These are phyloP conservation scores for Metschnikowia anglica DNA, from an alignment of 805 yeast genomes.

Conservation along the genomic window DNA sequence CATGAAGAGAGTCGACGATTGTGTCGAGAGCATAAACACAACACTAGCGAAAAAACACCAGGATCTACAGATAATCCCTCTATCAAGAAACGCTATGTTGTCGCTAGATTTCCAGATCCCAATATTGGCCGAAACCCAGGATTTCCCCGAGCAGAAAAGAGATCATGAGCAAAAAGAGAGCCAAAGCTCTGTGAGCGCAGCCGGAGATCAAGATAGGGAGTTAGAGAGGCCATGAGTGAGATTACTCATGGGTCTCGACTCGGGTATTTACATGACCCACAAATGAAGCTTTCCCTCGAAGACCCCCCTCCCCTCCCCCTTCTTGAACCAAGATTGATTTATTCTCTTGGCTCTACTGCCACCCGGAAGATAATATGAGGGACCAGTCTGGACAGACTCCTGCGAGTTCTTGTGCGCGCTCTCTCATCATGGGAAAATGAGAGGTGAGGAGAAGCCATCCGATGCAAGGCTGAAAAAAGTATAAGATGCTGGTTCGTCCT, in stretches of 20 bases:
- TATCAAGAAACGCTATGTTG: conserved; percentile 52
- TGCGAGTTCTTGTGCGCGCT: too few species aligned
- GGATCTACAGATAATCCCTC: conserved; percentile 42
- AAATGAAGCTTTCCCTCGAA: too few species aligned
- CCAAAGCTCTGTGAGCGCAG: background rate
- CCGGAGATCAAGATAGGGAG: background rate
- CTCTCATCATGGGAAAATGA: too few species aligned
- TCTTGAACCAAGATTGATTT: too few species aligned
- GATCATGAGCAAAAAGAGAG: background rate
- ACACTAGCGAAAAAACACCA: conserved; percentile 26
- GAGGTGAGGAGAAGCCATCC: too few species aligned
- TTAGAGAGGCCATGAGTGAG: background rate
- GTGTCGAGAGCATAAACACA: conserved; percentile 26
- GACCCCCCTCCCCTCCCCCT: background rate
- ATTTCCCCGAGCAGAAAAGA: background rate
- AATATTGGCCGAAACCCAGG: conserved; percentile 10
- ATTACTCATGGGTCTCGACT: too few species aligned
- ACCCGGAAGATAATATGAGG: too few species aligned
- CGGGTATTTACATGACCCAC: too few species aligned
- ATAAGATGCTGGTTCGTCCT: too few species aligned
- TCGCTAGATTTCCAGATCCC: conserved; percentile 60
- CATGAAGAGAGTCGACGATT: conserved; percentile 33
- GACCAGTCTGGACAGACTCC: too few species aligned
- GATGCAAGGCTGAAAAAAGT: too few species aligned
- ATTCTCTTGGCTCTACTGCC: too few species aligned